phyloP scores from a whole-genome alignment of 2,329 filamentous ascomycete species.

The Colletotrichum coccodes region DNA sequence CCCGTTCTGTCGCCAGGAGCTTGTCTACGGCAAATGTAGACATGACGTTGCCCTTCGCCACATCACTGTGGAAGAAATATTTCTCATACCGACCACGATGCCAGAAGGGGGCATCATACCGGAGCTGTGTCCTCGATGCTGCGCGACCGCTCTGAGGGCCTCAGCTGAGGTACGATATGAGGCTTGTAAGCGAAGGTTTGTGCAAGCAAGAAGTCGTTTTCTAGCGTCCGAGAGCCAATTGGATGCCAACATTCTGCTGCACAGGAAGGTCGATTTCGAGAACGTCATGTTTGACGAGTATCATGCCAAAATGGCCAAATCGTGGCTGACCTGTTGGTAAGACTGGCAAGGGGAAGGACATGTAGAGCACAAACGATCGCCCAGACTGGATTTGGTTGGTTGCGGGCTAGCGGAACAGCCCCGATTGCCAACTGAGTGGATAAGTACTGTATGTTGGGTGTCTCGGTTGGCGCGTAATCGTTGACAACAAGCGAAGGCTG shows the following conservation, averaged over 20 bases:
- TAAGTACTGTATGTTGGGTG: background rate
- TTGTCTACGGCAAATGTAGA: conserved; percentile 42
- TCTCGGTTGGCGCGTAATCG: background rate
- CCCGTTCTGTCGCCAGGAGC: conserved; percentile 45
- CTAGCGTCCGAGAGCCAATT: background rate
- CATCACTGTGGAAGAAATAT: conserved; percentile 43
- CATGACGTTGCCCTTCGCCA: conserved; percentile 40
- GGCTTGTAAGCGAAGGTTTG: conserved; percentile 10
- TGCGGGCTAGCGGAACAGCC: background rate
- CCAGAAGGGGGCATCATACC: conserved; percentile 43
- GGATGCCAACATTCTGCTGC: conserved; percentile 5
- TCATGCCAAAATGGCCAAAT: background rate
- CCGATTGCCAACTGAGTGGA: background rate
- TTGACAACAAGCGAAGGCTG: background rate
- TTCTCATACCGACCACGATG: conserved; percentile 45
- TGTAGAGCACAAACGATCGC: background rate
- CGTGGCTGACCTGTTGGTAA: conserved; percentile 3
- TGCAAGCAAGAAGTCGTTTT: conserved; percentile 9
- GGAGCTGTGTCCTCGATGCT: conserved; percentile 35
- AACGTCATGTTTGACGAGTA: conserved; percentile 8
- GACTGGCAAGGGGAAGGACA: background rate
- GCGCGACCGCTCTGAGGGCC: background rate
- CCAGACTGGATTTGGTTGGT: background rate
- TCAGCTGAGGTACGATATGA: background rate
- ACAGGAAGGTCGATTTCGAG: conserved; percentile 21